These are phyloP conservation scores for Fragaria nilgerrensis DNA, from an alignment of 306 rosid species.

Conservation along the genomic window DNA sequence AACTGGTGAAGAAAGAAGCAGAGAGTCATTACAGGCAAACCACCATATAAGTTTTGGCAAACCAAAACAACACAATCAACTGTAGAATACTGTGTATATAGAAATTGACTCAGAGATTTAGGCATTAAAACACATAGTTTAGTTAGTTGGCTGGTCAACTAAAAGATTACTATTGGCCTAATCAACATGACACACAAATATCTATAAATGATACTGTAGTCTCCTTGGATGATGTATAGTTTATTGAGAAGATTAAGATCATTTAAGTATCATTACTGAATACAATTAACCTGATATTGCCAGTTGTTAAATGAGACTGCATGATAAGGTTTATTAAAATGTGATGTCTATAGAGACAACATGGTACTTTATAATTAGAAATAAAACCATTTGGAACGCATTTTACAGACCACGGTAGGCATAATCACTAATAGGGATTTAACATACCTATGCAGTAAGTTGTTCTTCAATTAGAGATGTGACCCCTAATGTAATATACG, in stretches of 20 bases:
- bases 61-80: constrained; percentile 14
- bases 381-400: neutral
- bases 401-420: neutral
- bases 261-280: neutral
- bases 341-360: neutral
- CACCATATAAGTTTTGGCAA: constrained; percentile 16
- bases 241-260: constrained; percentile 6
- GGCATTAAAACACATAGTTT: constrained; percentile 7
- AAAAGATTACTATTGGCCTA: constrained; percentile 25
- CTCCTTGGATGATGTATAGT: neutral
- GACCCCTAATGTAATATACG: neutral
- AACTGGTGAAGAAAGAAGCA: constrained; percentile 27
- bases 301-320: constrained; percentile 4
- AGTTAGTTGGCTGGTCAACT: constrained; percentile 25
- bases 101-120: neutral
- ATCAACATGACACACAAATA: constrained; percentile 34
- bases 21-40: constrained; percentile 25
- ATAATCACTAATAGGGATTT: neutral
- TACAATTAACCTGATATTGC: neutral
- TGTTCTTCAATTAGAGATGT: neutral
- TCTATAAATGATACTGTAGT: neutral
- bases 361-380: neutral
- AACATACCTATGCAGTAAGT: neutral
- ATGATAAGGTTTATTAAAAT: neutral
- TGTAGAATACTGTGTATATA: neutral